phyloP scores from a whole-genome alignment of 495 filamentous ascomycete species.

The Entonaema liquescens region DNA sequence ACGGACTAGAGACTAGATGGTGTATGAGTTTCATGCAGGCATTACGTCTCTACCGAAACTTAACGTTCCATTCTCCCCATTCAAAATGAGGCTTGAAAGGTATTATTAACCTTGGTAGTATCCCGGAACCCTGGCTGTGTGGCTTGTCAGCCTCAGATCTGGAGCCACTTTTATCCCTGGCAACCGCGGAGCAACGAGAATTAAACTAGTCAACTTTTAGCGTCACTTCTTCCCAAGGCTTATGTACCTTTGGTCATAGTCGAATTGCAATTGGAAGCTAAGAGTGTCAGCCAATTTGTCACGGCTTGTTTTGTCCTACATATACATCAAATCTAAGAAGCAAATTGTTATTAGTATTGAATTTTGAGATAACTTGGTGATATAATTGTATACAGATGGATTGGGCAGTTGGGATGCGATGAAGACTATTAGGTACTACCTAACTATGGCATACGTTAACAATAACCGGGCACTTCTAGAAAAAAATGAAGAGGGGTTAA shows the following conservation, averaged over 20 bases:
- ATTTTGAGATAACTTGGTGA: neutral
- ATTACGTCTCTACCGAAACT: conserved; percentile 19
- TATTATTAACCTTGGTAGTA: neutral
- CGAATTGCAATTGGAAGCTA: neutral
- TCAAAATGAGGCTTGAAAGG: conserved; percentile 17
- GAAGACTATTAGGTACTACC: neutral
- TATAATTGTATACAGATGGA: neutral
- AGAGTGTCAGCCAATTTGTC: neutral
- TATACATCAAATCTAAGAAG: neutral
- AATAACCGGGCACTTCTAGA: neutral
- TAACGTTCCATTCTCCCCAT: neutral
- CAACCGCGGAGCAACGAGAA: conserved; percentile 36
- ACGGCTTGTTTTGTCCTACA: neutral
- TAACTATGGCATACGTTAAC: neutral
- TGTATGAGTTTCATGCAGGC: conserved; percentile 1
- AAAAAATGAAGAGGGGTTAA: neutral
- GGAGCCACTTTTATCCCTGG: conserved; percentile 26
- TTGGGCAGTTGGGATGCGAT: neutral
- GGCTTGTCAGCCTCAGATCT: conserved; percentile 29
- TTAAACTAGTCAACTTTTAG: neutral
- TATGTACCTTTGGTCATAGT: too few species aligned
- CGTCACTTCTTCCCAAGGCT: too few species aligned
- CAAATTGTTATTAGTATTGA: too few species aligned
- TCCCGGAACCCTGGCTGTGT: conserved; percentile 2
- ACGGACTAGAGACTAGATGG: neutral